Conservation (phyloP, 2,329 filamentous ascomycete genomes). For the Xylariaceae sp. region DNA sequence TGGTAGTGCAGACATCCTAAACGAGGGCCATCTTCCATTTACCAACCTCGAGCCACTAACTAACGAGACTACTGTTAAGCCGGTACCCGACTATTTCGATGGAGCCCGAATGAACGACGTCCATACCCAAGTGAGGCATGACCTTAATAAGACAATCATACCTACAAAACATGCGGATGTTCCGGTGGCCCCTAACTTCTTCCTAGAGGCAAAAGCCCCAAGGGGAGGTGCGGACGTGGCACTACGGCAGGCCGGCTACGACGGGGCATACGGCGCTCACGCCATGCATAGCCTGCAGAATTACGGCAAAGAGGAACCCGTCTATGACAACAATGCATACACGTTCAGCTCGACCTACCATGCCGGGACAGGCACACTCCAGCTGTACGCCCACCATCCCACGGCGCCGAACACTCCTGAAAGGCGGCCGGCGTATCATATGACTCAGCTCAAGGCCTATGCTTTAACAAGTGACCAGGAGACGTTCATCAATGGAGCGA, state of each 20-base stretch:
- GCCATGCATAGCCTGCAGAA: constrained; percentile 12
- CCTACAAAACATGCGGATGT: constrained; percentile 21
- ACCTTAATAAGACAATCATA: constrained; percentile 28
- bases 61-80: not conserved
- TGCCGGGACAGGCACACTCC: constrained; percentile 38
- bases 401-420: constrained; percentile 40
- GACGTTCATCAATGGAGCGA: constrained; percentile 43
- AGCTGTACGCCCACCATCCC: constrained; percentile 47
- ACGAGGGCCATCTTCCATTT: constrained; percentile 20
- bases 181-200: constrained; percentile 24
- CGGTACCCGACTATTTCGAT: constrained; percentile 16
- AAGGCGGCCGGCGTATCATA: constrained; percentile 48
- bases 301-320: constrained; percentile 26
- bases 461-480: constrained; percentile 38
- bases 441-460: constrained; percentile 44
- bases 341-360: constrained; percentile 48
- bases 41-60: constrained; percentile 17
- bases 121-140: constrained; percentile 3
- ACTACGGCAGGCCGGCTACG: constrained; percentile 7
- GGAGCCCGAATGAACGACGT: constrained; percentile 2
- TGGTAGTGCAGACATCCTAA: constrained; percentile 17
- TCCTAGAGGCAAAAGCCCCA: constrained; percentile 5
- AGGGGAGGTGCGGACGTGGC: not conserved
- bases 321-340: constrained; percentile 48
- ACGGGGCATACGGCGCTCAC: constrained; percentile 13